Evolutionary conservation across 768 basidiomycete genomes (phyloP), one percentile per base, ranked within the genome.

Genomic region (Boletus speciosus): DNA sequence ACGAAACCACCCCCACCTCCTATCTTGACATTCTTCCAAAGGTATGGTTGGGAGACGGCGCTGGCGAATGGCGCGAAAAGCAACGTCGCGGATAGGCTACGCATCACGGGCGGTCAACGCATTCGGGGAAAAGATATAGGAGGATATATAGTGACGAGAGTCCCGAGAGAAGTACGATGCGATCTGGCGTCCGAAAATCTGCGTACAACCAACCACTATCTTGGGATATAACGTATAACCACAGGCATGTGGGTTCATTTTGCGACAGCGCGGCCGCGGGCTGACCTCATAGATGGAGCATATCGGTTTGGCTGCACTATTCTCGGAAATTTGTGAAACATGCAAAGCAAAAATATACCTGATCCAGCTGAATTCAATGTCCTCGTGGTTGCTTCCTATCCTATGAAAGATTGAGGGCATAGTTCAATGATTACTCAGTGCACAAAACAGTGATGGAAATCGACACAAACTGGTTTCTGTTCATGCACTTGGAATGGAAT

Each of bases 11-110:
- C 58, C 1, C 52, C 62, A 31, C 61, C 66, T 25, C 73, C 72
- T 27, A 77, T 74, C 64, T 82, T 83, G 55, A 84, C 83, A 60
- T 84, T 85, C 62, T 80, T 79, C 83, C 83, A 86, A 16, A 71
- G 77, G 61, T 85, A 84, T 1, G 71, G 47, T 59, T 82, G 80
- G 14, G 49, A 44, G 37, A 23, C 6, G 21, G 56, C 51, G 10
- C 2, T 32, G 16, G 36, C 35, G 16, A 42, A 38, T 9, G 47
- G 19, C n/a, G 40, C n/a, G 11, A 57, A 34, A 23, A 27, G 34
- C 1, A 50, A 21, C 7, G 15, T 29, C 8, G 15, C 21, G 27
- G 35, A 19, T 4, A 38, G 31, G 40, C 14, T 6, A 16, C 44
- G 45, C 52, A 59, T 51, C 14, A 31, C n/a, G 40, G 15, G 37